Evolutionary conservation across 2,329 filamentous ascomycete genomes (phyloP).

Genomic region (Diaporthe eres): DNA sequence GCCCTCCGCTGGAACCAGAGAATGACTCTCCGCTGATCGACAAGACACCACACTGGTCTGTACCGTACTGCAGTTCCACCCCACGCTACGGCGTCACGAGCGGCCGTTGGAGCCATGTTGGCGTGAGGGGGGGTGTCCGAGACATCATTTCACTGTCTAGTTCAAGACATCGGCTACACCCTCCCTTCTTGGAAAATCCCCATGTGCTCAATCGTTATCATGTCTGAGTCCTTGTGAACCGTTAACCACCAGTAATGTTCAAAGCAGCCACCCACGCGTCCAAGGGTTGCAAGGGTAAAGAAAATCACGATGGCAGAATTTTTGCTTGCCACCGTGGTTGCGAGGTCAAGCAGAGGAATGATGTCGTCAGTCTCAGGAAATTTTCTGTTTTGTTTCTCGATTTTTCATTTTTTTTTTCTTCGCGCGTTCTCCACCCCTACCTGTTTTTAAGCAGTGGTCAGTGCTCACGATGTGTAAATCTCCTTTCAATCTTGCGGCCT

Average conservation of each 20-base stretch:
- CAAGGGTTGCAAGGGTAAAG: not conserved
- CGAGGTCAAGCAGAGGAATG: not conserved
- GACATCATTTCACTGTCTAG: slow-evolving; percentile 20
- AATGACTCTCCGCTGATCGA: slow-evolving; percentile 31
- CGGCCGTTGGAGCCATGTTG: slow-evolving; percentile 23
- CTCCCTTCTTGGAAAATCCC: not conserved
- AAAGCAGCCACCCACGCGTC: slow-evolving; percentile 1
- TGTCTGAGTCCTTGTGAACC: slow-evolving; percentile 27
- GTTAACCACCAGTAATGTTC: not conserved
- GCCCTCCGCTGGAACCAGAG: slow-evolving; percentile 27
- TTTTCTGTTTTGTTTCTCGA: not conserved
- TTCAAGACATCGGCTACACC: slow-evolving; percentile 32
- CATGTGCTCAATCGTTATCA: slow-evolving; percentile 37
- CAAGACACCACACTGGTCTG: slow-evolving; percentile 4
- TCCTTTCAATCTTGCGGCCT: slow-evolving; percentile 21
- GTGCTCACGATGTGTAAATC: slow-evolving; percentile 33
- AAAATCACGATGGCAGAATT: not conserved
- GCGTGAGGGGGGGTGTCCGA: slow-evolving; percentile 17
- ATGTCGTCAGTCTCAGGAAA: not conserved
- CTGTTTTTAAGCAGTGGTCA: slow-evolving; percentile 40
- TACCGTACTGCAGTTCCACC: slow-evolving; percentile 4
- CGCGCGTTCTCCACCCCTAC: slow-evolving; percentile 17
- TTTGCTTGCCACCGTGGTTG: slow-evolving; percentile 18
- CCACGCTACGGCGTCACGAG: slow-evolving; percentile 28
- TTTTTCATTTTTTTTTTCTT: slow-evolving; percentile 29